Percentiles rank a stretch among this genome's conserved stretches.
Evolutionary conservation across 306 rosid genomes (phyloP).

Genomic region (Albizia julibrissin): DNA sequence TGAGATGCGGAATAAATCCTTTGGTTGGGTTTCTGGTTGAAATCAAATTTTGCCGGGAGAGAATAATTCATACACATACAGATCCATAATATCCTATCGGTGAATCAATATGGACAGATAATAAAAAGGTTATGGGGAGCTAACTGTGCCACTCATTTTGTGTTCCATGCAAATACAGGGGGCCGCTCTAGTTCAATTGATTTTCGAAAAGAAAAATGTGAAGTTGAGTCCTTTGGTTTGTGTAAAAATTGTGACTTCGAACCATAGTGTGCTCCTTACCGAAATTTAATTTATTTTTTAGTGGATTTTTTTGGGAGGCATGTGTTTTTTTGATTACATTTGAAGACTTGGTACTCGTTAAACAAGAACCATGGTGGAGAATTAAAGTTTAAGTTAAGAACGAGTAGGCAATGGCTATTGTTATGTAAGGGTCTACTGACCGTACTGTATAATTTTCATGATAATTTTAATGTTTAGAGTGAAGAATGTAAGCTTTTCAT

Average conservation of each 20-base stretch:
- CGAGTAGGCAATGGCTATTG: conserved; percentile 19
- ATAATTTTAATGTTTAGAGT: conserved; percentile 10
- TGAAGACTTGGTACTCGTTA: conserved; percentile 8
- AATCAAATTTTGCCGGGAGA: background rate
- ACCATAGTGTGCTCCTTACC: background rate
- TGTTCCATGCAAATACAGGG: background rate
- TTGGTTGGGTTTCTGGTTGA: background rate
- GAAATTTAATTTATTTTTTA: background rate
- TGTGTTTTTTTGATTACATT: background rate
- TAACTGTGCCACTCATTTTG: background rate
- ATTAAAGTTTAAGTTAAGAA: background rate
- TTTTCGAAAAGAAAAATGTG: conserved; percentile 10
- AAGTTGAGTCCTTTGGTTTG: background rate
- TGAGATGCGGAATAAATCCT: background rate
- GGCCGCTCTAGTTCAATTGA: background rate
- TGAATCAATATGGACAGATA: background rate
- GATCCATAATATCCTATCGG: background rate
- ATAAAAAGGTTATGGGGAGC: background rate
- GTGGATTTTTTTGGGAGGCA: background rate
- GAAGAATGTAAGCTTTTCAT: conserved; percentile 21
- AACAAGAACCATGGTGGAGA: background rate
- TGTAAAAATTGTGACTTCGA: background rate
- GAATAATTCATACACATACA: too few species aligned
- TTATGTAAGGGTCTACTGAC: conserved; percentile 15
- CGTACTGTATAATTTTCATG: conserved; percentile 11